Evolutionary conservation across 164 flowering plant genomes (phyloP), one percentile per base, ranked within the genome.

Genomic region (Berberis thunbergii): DNA sequence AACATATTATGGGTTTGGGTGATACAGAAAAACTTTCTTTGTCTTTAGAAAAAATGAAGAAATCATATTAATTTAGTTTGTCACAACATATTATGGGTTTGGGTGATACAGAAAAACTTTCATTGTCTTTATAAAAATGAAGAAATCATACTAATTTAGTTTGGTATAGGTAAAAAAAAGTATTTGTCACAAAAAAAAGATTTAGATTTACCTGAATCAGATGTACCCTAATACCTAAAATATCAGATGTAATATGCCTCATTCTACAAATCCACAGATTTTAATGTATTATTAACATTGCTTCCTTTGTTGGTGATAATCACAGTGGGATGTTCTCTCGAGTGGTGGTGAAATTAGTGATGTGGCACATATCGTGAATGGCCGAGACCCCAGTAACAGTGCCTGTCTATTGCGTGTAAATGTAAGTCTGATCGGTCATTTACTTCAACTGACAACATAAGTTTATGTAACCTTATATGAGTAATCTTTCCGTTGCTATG

Each of bases 241-340:
- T 26, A 26, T 26, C 26, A 26, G 26, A 26, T 46, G 49, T 48
- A 48, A 7, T 11, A n/a, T 13, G 40, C 57, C 7, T 49, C 2
- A 4, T n/a, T 52, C 43, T 41, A 6, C n/a, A 53, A 48, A 44
- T 53, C 44, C 50, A 41, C 7, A 10, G 45, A 41, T 7, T 4
- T 2, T 1, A 40, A 4, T 42, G 12, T 2, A 42, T 9, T 41
- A 61, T 66, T 3, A 66, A 12, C 7, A 13, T 10, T 42, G 43
- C 42, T 38, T 41, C 45, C n/a, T 5, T n/a, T 43, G 1, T 40
- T 49, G 54, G 38, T 26, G 40, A 43, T 45, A 46, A 60, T 59
- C 3, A 50, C 81, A 89, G 93, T 89, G 96, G 96, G 96, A 89
- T 63, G 85, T 90, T 64, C 86, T 88, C 1, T 84, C 94, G 13